Base-by-base conservation (phyloP, 345 rosid species). In the Eucalyptus curtisii region DNA sequence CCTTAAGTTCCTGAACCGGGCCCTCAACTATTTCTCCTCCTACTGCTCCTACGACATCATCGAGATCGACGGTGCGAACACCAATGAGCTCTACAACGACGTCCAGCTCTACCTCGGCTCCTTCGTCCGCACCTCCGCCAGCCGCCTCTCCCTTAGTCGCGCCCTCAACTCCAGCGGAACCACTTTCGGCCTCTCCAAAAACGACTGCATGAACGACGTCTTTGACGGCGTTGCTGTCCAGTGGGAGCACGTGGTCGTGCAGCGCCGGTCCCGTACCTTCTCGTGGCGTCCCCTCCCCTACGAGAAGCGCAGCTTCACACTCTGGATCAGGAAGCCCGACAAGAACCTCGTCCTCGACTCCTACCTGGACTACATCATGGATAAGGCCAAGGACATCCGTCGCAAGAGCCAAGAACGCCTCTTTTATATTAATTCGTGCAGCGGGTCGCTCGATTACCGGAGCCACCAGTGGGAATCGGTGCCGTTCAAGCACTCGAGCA, bases 81-180 rank as follows among this genome's bases (percentile, higher is more conserved):
- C 99, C 90, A 97, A 97, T 94, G 98, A 95, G 82, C 99, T 97
- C 89, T 97, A 97, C 94, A 94, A 93, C 96, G 99, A 98, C 27
- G 97, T 96, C 88, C 99, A 96, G 93, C 96, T 97, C 49, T 97
- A 97, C 92, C 89, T 97, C 1, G 93, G 97, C 94, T 93, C 97
- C 59, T 94, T 94, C 42, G 94, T 93, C 40, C 94, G 96, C 61
- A 89, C 93, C 92, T 90, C 95, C 85, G 97, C 95, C 7, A 94
- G 93, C 97, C 98, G 98, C 50, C 50, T 95, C 71, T 95, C 95
- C 90, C 97, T 97, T 86, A 95, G 98, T 7, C 96, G 99, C n/a
- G 95, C 99, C 52, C 92, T 95, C 86, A 97, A 97, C 92, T 95
- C 42, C 94, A 55, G 59, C 59, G 59, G 12, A 12, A 22, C 59